Conservation (phyloP, 2,329 filamentous ascomycete genomes). For the Onygena corvina region DNA sequence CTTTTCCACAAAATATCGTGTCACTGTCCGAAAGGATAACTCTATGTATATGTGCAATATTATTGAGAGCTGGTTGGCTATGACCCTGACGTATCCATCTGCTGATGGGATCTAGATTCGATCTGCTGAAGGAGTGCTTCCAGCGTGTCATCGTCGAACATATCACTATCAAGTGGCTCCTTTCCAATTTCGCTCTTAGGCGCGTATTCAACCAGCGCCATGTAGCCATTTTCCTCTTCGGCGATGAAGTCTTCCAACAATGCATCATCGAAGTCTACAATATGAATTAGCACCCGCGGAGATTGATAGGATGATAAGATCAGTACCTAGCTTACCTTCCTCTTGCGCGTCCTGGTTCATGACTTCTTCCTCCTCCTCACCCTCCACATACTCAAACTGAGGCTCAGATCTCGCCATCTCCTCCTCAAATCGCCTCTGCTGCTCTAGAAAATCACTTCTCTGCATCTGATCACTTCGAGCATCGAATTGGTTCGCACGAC, state of each 20-base stretch:
- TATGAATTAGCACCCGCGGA: neutral
- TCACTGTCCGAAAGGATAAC: neutral
- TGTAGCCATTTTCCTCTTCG: conserved; percentile 12
- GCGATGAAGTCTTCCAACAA: conserved; percentile 28
- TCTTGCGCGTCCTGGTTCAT: neutral
- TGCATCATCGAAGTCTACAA: conserved; percentile 16
- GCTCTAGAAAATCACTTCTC: conserved; percentile 32
- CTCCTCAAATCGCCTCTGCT: conserved; percentile 31
- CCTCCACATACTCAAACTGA: conserved; percentile 17
- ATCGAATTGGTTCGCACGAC: conserved; percentile 30
- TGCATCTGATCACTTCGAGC: conserved; percentile 33
- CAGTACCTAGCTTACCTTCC: neutral
- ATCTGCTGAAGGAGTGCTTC: conserved; percentile 49
- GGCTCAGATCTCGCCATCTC: conserved; percentile 26
- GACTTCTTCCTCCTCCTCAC: conserved; percentile 17
- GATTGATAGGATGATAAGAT: neutral
- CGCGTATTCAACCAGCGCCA: conserved; percentile 19
- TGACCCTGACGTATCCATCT: conserved; percentile 31
- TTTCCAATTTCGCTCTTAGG: conserved; percentile 10
- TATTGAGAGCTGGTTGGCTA: neutral
- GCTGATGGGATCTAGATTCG: conserved; percentile 18
- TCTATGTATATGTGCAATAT: neutral
- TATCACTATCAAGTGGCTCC: neutral
- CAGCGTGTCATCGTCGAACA: neutral
- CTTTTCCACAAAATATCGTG: no score